Conservation (phyloP, 2,329 filamentous ascomycete species). For the Alternaria gansuensis region DNA sequence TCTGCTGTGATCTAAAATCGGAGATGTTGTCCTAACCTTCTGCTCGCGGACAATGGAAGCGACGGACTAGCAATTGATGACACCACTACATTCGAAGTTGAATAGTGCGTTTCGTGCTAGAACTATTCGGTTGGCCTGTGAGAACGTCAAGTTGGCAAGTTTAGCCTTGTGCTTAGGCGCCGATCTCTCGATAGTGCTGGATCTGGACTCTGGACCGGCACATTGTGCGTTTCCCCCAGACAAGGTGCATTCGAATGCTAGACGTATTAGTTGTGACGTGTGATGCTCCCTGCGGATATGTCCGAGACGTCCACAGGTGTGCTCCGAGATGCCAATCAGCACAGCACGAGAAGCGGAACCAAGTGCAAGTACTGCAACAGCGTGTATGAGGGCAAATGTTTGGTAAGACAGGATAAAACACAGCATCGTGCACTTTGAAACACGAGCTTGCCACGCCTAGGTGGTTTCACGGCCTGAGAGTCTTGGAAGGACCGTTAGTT, state of each 20-base stretch:
- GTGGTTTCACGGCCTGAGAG: slow-evolving; percentile 27
- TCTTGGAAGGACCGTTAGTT: slow-evolving; percentile 14
- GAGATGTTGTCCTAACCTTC: background rate
- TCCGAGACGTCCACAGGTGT: background rate
- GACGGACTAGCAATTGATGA: background rate
- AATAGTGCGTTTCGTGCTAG: slow-evolving; percentile 10
- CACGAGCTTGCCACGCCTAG: slow-evolving; percentile 32
- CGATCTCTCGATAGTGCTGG: slow-evolving; percentile 12
- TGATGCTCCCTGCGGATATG: slow-evolving; percentile 4
- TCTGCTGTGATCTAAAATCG: slow-evolving; percentile 8
- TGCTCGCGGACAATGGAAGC: background rate
- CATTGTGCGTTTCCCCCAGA: slow-evolving; percentile 4
- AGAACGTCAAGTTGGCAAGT: slow-evolving; percentile 7
- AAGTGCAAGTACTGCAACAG: slow-evolving; percentile 8
- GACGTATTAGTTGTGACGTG: slow-evolving; percentile 17
- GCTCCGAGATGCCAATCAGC: slow-evolving; percentile 4
- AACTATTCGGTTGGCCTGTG: slow-evolving; percentile 8
- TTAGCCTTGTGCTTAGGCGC: slow-evolving; percentile 12
- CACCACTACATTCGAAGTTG: background rate
- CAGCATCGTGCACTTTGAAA: slow-evolving; percentile 36
- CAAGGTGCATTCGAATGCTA: slow-evolving; percentile 7
- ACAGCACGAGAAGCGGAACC: slow-evolving; percentile 1
- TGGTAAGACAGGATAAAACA: slow-evolving; percentile 33
- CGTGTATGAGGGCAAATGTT: slow-evolving; percentile 6
- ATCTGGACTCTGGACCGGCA: slow-evolving; percentile 5